Evolutionary conservation across 2,329 filamentous ascomycete genomes (phyloP), one percentile per base, ranked within the genome.

Genomic region (Lasiodiplodia sp.): DNA sequence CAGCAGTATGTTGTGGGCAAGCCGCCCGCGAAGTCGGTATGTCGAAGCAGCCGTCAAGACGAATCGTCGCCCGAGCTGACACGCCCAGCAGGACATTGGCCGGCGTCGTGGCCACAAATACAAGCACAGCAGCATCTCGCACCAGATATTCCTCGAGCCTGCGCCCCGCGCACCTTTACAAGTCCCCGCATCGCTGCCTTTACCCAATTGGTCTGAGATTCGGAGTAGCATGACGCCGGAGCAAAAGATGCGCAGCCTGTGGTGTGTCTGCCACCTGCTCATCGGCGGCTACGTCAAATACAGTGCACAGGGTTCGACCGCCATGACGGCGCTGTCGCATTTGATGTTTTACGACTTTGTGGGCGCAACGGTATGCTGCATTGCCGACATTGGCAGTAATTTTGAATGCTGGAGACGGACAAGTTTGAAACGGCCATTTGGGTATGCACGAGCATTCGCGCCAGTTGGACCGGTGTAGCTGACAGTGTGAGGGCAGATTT

Each of bases 381-480:
- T 89, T 14, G 95, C 98, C 57, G 96, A 99, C 76, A 92, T 98
- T 1, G 88, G 97, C 58, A 90, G 92, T 64, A 99, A 99, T 79
- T 99, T 99, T 75, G 96, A 99, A 78, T 94, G 98, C 51, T 99
- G 96, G 96, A 93, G 93, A 72, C 88, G 95, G 57, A 95, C 92
- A 73, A 96, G 91, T 72, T 92, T 99, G 73, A 90, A 94, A 28
- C 94, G 99, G 80, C 96, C 96, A 0, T 99, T 99, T 77, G 94
- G 88, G 75, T 78, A 74, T 58, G 72, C 70, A 5, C 11, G 25
- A 7, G 4, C 38, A 23, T n/a, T 21, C 4, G n/a, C 18, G 21
- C 25, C 4, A 23, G 3, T 23, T 23, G n/a, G 37, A 25, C 44
- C 31, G 51, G 47, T 37, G 18, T 14, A 34, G 62, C 34, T 64